Evolutionary conservation across 2,329 filamentous ascomycete genomes (phyloP), one percentile per base, ranked within the genome.

Genomic region (Ophiobolus disseminans): DNA sequence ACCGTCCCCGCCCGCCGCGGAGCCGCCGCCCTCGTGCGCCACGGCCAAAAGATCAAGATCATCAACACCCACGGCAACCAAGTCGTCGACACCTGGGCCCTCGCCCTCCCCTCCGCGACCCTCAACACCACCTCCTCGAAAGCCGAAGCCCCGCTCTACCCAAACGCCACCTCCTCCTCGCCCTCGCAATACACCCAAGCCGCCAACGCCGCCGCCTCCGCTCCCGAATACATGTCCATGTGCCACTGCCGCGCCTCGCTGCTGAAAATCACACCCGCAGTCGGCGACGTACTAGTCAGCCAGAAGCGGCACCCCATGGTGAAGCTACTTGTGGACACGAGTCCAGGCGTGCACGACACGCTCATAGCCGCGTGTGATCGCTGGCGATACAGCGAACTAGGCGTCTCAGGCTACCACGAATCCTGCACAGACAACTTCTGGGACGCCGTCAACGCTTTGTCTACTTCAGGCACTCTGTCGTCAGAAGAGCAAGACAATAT

Each of bases 81-180:
- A 63, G 78, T 81, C 16, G 68, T 80, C 31, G 78, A 81, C 56
- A 79, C 78, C 36, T 80, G 76, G 76, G 76, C 75, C 3, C 76
- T 80, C 50, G 72, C 75, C 9, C 63, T 75, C 0, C 64, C 68
- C 31, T 56, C 55, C 4, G 47, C 58, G 1, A 28, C 19, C 21
- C 46, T 65, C n/a, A 39, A 46, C 13, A 62, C 55, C 14, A 17
- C 52, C 13, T 61, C 59, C n/a, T 53, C 61, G n/a, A 62, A 57
- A 30, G 26, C 62, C 46, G 55, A 60, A 47, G 68, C 66, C 3
- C 53, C 66, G 3, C 48, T 71, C 28, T 70, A 62, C 31, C 68
- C 68, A 20, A 65, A 61, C 43, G 57, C 60, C 2, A 66, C 57
- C 11, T 28, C 63, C 11, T 41, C 53, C 8, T 66, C 66, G 1